Base-by-base conservation (phyloP, 352 stramenopile genomes). In the Thalassiosira delicatula region DNA sequence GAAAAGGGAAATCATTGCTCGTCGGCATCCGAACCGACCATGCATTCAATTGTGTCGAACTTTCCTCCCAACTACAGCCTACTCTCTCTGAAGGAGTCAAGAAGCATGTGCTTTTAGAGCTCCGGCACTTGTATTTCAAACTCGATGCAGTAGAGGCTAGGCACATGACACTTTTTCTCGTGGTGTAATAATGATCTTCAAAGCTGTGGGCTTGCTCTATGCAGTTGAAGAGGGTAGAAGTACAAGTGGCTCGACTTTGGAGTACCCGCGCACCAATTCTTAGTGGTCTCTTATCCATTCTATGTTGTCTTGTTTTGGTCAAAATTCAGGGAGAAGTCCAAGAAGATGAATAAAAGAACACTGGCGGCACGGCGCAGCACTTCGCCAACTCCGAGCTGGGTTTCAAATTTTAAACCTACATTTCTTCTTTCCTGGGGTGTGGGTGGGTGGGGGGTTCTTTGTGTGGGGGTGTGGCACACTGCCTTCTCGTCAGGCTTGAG, bases 11-110 rank as follows among this genome's bases (percentile, higher is more conserved):
- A n/a, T n/a, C n/a, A n/a, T n/a, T n/a, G n/a, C n/a, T n/a, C n/a
- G n/a, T n/a, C 81, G 17, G 78, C 8, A 85, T 66, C 56, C 73
- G 29, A 11, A 85, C 76, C 32, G 69, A 80, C 78, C 78, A 85
- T n/a, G 67, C 70, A 59, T 76, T 85, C n/a, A 85, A 59, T 59
- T 57, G 65, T 11, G 78, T 85, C 1, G 78, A 80, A 27, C 61
- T 79, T 27, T 27, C 57, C 4, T 49, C 25, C n/a, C n/a, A n/a
- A 56, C 21, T 37, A 42, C 60, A 30, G 37, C 32, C 27, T n/a
- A 63, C 29, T 32, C 11, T 63, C 49, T 62, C 68, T 25, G 32
- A 21, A n/a, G 44, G 35, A 19, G 40, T 40, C 67, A 35, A 17
- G 66, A 74, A 27, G 40, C 27, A 46, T 71, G 51, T n/a, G 30